A percentile compares a stretch with the other conserved stretches of the same genome.
phyloP scores from a whole-genome alignment of 1,284 basidiomycete genomes.

The Naganishia sp. region DNA sequence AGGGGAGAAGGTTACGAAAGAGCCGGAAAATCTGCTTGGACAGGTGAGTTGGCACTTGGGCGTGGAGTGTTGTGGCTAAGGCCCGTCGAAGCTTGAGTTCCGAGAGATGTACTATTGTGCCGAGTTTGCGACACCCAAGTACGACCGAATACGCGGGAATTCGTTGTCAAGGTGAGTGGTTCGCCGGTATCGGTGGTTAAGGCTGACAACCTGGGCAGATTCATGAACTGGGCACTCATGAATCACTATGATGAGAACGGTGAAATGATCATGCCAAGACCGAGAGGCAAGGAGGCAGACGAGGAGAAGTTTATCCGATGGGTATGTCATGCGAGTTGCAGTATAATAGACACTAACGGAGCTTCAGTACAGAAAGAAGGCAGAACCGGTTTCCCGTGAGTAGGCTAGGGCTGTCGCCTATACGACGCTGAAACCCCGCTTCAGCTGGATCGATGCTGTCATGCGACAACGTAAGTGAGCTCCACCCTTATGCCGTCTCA shows the following conservation, averaged over 20 bases:
- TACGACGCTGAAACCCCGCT: not conserved
- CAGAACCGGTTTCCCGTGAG: conserved; percentile 59
- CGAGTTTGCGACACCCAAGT: conserved; percentile 53
- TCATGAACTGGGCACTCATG: conserved; percentile 55
- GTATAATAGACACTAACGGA: not conserved
- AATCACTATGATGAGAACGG: conserved; percentile 55
- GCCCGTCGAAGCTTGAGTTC: conserved; percentile 52
- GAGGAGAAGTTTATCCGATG: conserved; percentile 55
- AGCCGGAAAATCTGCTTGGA: conserved; percentile 51
- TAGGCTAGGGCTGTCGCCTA: conserved; percentile 31
- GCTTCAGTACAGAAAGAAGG: conserved; percentile 48
- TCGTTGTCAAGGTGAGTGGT: conserved; percentile 49
- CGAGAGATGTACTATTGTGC: conserved; percentile 57
- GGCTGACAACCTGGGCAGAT: conserved; percentile 35
- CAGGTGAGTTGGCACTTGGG: conserved; percentile 30
- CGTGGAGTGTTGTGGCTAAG: not conserved
- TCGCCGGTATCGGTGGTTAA: not conserved
- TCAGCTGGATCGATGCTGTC: conserved; percentile 54
- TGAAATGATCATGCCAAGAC: conserved; percentile 51
- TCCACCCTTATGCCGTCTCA: conserved; percentile 32
- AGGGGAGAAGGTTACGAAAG: conserved; percentile 41
- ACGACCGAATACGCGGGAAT: conserved; percentile 55
- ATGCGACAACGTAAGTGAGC: conserved; percentile 55
- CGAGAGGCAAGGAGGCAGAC: conserved; percentile 50
- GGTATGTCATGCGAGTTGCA: conserved; percentile 20